Evolutionary conservation across 2,329 filamentous ascomycete genomes (phyloP), one percentile per base, ranked within the genome.

Genomic region (Dothidotthia symphoricarpi): DNA sequence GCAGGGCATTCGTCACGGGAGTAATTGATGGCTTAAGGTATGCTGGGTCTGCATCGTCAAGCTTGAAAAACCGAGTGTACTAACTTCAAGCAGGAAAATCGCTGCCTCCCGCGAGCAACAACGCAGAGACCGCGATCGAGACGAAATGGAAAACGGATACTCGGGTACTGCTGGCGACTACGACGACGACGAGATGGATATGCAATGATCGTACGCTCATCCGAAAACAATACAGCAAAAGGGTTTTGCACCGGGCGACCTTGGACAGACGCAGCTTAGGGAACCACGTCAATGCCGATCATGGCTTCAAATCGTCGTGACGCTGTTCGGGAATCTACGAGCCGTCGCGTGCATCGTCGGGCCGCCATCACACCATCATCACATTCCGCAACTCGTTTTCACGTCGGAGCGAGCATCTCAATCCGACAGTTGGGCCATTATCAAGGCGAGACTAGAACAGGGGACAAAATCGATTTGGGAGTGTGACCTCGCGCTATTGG

Each of bases 21-120:
- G 88, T 96, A 2, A 83, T 97, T 48, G 90, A 97, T 64, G 88
- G 87, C 4, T 75, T 97, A 55, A 74, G 79, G 76, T 77, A 66
- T 31, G 39, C 27, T 11, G 11, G 16, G 14, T 15, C 8, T 10
- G 8, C 17, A 3, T 4, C 10, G 9, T 13, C 2, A 10, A 13
- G 7, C 13, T 16, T 16, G 8, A n/a, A n/a, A n/a, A n/a, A 12
- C 8, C 9, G 4, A 7, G 6, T 13, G 13, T 26, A 28, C 46
- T 56, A 39, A 61, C 13, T 16, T 11, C 6, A 9, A 37, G 28
- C 47, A 80, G 89, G 57, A 90, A 82, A 72, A 80, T 97, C 34
- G 88, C 88, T 8, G 82, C 84, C 2, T 88, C 86, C 26, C 82
- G 82, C 36, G 91, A 97, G 72, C 80, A 84, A 47, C 80, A 81